These are phyloP conservation scores for Rubus idaeus DNA, from an alignment of 306 rosid genomes.

Conservation along the genomic window DNA sequence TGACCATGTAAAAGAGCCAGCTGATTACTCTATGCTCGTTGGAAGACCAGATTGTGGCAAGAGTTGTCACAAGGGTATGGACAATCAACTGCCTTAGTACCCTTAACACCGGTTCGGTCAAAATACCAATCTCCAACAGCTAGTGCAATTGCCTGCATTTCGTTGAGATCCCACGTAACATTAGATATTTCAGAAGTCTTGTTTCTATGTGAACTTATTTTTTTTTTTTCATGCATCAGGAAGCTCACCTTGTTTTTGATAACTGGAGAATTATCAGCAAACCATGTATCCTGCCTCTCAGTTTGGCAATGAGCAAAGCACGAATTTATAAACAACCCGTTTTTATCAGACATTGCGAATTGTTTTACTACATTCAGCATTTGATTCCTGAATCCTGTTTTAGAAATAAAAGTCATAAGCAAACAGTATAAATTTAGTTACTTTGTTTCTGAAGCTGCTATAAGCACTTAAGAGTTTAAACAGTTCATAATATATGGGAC, in stretches of 20 bases:
- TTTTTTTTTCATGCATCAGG: not conserved
- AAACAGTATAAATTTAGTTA: conserved; percentile 4
- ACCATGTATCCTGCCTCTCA: conserved; percentile 96
- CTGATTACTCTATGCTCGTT: conserved; percentile 30
- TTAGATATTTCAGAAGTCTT: conserved; percentile 14
- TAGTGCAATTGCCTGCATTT: conserved; percentile 69
- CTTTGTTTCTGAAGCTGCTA: not conserved
- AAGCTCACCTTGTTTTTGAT: conserved; percentile 61
- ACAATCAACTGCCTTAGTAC: conserved; percentile 65
- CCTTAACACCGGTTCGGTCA: conserved; percentile 50
- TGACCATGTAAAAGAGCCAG: conserved; percentile 11
- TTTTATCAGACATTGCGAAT: conserved; percentile 54
- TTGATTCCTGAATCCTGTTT: conserved; percentile 78
- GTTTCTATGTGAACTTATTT: not conserved
- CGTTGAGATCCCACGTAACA: not conserved
- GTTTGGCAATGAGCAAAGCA: conserved; percentile 95
- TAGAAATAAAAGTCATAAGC: not conserved
- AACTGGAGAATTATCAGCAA: conserved; percentile 74
- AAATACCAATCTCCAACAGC: conserved; percentile 98
- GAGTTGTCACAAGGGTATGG: conserved; percentile 87
- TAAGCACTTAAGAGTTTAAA: conserved; percentile 1
- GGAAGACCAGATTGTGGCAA: conserved; percentile 81
- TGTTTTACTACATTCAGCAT: conserved; percentile 57
- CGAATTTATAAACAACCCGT: conserved; percentile 83
- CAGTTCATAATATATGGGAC: conserved; percentile 1